Evolutionary conservation across 2,329 filamentous ascomycete genomes (phyloP).

Genomic region (Diaporthe sp.): DNA sequence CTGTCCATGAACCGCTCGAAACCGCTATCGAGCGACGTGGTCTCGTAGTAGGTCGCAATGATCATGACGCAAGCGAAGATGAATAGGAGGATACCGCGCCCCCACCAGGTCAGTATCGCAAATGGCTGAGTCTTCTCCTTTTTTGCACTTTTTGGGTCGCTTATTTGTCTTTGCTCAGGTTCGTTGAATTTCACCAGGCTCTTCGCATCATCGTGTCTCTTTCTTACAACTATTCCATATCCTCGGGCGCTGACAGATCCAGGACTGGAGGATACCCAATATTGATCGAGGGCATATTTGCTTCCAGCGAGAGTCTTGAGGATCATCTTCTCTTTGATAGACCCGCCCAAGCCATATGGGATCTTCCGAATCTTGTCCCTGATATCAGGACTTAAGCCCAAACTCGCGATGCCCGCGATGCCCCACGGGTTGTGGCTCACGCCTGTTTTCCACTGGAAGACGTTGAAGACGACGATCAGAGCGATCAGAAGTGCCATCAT

Average conservation of each 20-base stretch:
- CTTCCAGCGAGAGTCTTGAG: not conserved
- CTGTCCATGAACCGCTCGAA: conserved; percentile 58
- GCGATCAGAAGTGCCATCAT: conserved; percentile 45
- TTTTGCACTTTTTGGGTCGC: not conserved
- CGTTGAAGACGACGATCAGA: conserved; percentile 43
- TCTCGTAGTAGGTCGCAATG: conserved; percentile 53
- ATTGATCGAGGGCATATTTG: conserved; percentile 12
- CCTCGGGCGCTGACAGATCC: not conserved
- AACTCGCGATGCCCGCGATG: conserved; percentile 48
- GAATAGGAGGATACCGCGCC: conserved; percentile 43
- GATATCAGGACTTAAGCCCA: conserved; percentile 44
- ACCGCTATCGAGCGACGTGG: conserved; percentile 48
- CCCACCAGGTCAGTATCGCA: conserved; percentile 44
- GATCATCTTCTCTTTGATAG: not conserved
- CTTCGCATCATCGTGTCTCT: not conserved
- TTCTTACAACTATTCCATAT: conserved; percentile 27
- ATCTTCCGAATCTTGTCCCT: conserved; percentile 6
- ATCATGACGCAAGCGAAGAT: conserved; percentile 48
- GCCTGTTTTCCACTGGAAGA: conserved; percentile 48
- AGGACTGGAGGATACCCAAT: not conserved
- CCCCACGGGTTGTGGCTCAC: conserved; percentile 52
- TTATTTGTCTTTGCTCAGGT: not conserved
- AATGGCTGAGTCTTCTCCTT: conserved; percentile 42
- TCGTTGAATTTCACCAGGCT: not conserved
- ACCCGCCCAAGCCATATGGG: not conserved